A percentile compares a stretch with the other conserved stretches of the same genome.
phyloP scores from a whole-genome alignment of 306 rosid species.

The Cucumis hystrix region DNA sequence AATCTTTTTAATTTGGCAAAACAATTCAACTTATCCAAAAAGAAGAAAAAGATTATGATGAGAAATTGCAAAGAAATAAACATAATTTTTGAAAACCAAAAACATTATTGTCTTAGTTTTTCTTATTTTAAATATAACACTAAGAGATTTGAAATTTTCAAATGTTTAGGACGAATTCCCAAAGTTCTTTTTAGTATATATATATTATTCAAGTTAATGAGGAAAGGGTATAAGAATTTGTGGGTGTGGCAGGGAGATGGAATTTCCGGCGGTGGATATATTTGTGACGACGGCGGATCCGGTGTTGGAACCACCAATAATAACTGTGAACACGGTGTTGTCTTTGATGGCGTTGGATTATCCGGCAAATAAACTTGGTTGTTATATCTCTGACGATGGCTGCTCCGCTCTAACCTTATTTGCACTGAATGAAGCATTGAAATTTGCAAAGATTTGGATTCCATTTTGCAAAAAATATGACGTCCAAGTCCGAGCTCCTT shows the following conservation, averaged over 20 bases:
- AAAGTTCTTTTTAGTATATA: no score
- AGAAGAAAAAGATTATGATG: no score
- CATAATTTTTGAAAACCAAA: no score
- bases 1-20: no score
- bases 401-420: conserved; percentile 38
- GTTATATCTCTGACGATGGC: conserved; percentile 73
- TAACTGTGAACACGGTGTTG: conserved; percentile 50
- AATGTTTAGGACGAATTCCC: no score
- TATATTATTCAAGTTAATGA: no score
- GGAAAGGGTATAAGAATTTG: no score
- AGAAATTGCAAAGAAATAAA: no score
- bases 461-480: conserved; percentile 51
- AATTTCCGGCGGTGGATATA: conserved; percentile 56
- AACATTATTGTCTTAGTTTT: no score
- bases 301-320: conserved; percentile 49
- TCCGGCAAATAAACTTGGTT: conserved; percentile 56
- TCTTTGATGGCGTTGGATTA: conserved; percentile 65
- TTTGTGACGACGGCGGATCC: conserved; percentile 72
- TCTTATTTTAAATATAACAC: no score
- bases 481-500: conserved; percentile 53
- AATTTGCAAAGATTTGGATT: conserved; percentile 51
- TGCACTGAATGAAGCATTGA: conserved; percentile 35
- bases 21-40: no score
- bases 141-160: no score
- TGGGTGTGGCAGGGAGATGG: neutral